Evolutionary conservation across 139 green algal genomes (phyloP).

Genomic region (Ettlia oleoabundans): DNA sequence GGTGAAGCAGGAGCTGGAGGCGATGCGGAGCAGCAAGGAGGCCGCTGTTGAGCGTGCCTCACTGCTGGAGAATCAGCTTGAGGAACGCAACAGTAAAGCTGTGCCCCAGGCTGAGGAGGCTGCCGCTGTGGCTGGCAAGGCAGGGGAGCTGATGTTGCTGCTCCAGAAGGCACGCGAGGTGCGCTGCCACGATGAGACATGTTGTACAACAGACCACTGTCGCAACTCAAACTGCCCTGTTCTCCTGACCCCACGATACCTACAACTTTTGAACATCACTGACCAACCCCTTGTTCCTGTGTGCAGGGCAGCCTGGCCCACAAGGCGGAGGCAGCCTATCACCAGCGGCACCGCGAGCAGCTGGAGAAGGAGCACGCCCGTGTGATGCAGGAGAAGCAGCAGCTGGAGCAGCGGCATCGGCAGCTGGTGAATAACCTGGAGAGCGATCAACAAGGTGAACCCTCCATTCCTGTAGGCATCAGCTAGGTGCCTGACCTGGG

Average conservation of each 20-base stretch:
- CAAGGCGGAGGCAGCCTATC: background rate
- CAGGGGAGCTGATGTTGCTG: background rate
- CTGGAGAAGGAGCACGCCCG: background rate
- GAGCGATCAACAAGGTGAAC: too few relatives aligned
- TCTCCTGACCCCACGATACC: too few relatives aligned
- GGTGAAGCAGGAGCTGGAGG: background rate
- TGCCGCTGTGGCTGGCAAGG: background rate
- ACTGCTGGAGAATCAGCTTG: background rate
- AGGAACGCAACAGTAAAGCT: background rate
- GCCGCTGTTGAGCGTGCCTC: background rate
- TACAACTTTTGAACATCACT: too few relatives aligned
- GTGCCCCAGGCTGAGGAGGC: background rate
- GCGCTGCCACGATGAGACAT: too few relatives aligned
- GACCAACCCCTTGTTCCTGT: too few relatives aligned
- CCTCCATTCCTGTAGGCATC: too few relatives aligned
- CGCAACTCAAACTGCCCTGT: too few relatives aligned
- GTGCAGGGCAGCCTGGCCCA: background rate
- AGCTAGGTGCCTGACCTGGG: too few relatives aligned
- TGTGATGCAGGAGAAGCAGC: background rate
- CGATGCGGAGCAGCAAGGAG: too few relatives aligned
- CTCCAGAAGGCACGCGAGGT: constrained; percentile 10
- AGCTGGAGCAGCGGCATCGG: background rate
- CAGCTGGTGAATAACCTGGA: background rate
- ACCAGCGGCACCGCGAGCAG: background rate
- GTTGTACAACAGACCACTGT: too few relatives aligned